Base-by-base conservation (phyloP, 2,329 filamentous ascomycete species). In the Cladobotryum mycophilum region DNA sequence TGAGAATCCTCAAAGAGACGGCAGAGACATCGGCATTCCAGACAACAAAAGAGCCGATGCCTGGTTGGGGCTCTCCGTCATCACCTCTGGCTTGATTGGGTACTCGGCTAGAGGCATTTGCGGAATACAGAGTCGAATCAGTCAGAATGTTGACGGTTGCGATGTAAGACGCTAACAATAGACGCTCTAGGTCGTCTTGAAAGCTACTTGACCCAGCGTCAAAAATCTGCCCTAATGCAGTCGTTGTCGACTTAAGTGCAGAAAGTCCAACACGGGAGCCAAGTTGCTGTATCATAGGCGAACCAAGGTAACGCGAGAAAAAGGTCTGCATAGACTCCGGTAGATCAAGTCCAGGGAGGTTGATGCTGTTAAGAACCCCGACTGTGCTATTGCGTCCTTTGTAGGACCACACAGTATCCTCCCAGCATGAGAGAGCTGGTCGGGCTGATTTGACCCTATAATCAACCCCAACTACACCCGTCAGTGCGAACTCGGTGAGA, bases 341-440 rank as follows among this genome's bases (percentile, higher is more conserved):
- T 8, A 30, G 25, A 17, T 47, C 22, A 13, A 47, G 37, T 2
- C 45, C 45, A n/a, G 45, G 45, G 35, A 47, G 36, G 5, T 18
- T 6, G 11, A 14, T 37, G 22, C 11, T 41, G 14, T 41, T 41
- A 30, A 47, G 45, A 7, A 2, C 35, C 5, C 5, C n/a, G n/a
- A 34, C n/a, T 7, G 46, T 48, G 38, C 46, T 48, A 18, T 25
- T 20, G 8, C 15, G 30, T 14, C 46, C 46, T 14, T 41, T 48
- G 12, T 48, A 48, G 15, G 38, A 48, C 46, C 46, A 48, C 5
- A 41, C 36, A 5, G 33, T 25, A 12, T 42, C 46, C 18, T 48
- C 38, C 46, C 30, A 42, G 8, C 46, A 48, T 4, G 46, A 48
- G 1, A 48, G 25, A 5, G 34, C 30, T 7, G 46, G 46, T 1